phyloP scores from a whole-genome alignment of 2,329 filamentous ascomycete species.

The Arthrobotrys sinensis region DNA sequence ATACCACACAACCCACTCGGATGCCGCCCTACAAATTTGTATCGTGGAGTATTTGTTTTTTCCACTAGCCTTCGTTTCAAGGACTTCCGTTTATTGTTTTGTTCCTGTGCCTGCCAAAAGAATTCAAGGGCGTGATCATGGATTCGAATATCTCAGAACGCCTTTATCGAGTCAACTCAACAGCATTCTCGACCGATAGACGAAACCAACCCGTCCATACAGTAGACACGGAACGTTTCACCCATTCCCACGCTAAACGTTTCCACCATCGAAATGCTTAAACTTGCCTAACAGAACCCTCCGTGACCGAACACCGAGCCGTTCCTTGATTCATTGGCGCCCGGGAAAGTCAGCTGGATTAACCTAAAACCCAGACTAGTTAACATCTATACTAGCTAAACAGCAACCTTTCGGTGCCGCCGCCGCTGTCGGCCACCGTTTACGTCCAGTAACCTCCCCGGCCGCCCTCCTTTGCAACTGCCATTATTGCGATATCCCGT shows the following conservation, averaged over 20 bases:
- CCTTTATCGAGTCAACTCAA: background rate
- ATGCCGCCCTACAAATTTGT: constrained; percentile 37
- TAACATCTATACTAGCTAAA: constrained; percentile 23
- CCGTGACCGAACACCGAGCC: constrained; percentile 44
- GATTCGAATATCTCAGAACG: constrained; percentile 25
- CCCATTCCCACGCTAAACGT: constrained; percentile 27
- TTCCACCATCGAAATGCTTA: constrained; percentile 31
- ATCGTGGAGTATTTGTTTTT: constrained; percentile 42
- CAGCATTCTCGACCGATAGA: constrained; percentile 31
- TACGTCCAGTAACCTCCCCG: constrained; percentile 8
- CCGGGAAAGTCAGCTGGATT: constrained; percentile 48
- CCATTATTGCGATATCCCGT: constrained; percentile 61
- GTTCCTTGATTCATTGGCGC: constrained; percentile 50
- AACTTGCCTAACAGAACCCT: constrained; percentile 22
- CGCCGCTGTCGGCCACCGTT: constrained; percentile 41
- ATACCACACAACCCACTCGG: constrained; percentile 61
- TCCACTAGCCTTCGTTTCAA: constrained; percentile 32
- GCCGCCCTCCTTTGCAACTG: constrained; percentile 39
- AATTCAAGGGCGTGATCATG: constrained; percentile 1
- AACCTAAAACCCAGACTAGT: constrained; percentile 22
- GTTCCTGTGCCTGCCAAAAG: constrained; percentile 26
- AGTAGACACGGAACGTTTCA: constrained; percentile 59
- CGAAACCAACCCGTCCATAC: constrained; percentile 11
- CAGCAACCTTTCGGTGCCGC: constrained; percentile 38
- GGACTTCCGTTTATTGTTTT: constrained; percentile 22